Evolutionary conservation across 495 filamentous ascomycete genomes (phyloP), one percentile per base, ranked within the genome.

Genomic region (Cryomyces antarcticus): DNA sequence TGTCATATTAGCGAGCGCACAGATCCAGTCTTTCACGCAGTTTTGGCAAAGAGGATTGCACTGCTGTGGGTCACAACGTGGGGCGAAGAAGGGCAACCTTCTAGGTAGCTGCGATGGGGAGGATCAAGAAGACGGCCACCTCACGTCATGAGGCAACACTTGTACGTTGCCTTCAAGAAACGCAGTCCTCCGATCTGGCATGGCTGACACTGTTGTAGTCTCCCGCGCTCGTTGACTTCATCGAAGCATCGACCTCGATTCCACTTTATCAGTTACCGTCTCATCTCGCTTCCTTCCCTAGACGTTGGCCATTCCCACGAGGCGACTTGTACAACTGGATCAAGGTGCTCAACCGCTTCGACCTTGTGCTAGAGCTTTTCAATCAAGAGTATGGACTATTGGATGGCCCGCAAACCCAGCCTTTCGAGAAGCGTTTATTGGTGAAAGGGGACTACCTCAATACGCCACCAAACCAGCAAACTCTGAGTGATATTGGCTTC

Each of bases 271-370:
- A 82, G 48, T 70, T 99, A 51, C 82, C 86, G 43, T 59, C 69
- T 43, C 72, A 80, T 51, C 77, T 99, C 41, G 63, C 66, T 48
- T 72, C 70, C 49, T 95, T 96, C 58, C 84, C 87, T 47, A 71
- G 72, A 43, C 68, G 75, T 71, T 96, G 88, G 92, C 82, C 82
- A 28, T 94, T 95, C 53, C 88, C 87, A n/a, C 72, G 89, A 57
- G 92, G 92, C 38, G 92, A 99, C 52, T 67, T 96, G 37, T 96
- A 96, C 54, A 86, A 99, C 66, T 99, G 92, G 92, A 95, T 96
- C 54, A 77, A 82, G 30, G 69, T 93, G 35, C 66, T 99, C 38
- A 88, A 99, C 62, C 78, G 87, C 46, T 96, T 99, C 59, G 92
- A 99, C 60, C 70, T 71, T 47, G 73, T 95, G 45, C 64, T 96